These are phyloP conservation scores for Coniophora puteana DNA, from an alignment of 1,284 basidiomycete species.

Conservation along the genomic window DNA sequence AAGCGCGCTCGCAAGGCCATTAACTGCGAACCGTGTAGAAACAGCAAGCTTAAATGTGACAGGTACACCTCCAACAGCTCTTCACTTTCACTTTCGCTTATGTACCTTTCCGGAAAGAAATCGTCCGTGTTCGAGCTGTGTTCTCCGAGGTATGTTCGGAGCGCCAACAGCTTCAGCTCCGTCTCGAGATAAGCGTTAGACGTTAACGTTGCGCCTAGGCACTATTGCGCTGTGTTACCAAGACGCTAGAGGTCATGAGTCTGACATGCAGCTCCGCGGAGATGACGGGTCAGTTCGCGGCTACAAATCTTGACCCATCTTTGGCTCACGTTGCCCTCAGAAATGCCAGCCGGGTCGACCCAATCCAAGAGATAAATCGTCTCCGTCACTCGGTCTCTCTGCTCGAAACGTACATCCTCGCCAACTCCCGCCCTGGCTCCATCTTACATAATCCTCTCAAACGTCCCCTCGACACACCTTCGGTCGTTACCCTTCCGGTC, in stretches of 20 bases:
- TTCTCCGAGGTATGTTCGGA: conserved; percentile 57
- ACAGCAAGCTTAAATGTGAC: conserved; percentile 82
- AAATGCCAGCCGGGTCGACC: conserved; percentile 59
- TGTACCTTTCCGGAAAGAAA: conserved; percentile 45
- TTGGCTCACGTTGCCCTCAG: conserved; percentile 12
- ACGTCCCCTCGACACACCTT: conserved; percentile 31
- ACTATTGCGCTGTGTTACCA: conserved; percentile 76
- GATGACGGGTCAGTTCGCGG: conserved; percentile 52
- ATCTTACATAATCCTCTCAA: conserved; percentile 23
- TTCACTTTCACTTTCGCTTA: conserved; percentile 9
- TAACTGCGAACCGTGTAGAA: conserved; percentile 81
- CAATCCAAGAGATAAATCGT: conserved; percentile 66
- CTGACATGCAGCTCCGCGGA: conserved; percentile 43
- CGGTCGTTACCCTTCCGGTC: conserved; percentile 26
- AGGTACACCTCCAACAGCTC: conserved; percentile 39
- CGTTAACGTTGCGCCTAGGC: conserved; percentile 49
- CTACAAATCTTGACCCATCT: conserved; percentile 8
- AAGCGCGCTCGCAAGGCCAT: conserved; percentile 80
- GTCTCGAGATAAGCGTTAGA: conserved; percentile 14
- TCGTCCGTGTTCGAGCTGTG: conserved; percentile 79
- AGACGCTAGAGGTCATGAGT: conserved; percentile 55
- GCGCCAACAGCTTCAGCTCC: background rate
- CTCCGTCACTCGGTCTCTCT: conserved; percentile 70
- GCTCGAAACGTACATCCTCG: conserved; percentile 65
- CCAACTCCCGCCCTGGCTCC: conserved; percentile 36